These are phyloP conservation scores for Acanthamoeba royreba DNA, from an alignment of 208 protist species.

Conservation along the genomic window DNA sequence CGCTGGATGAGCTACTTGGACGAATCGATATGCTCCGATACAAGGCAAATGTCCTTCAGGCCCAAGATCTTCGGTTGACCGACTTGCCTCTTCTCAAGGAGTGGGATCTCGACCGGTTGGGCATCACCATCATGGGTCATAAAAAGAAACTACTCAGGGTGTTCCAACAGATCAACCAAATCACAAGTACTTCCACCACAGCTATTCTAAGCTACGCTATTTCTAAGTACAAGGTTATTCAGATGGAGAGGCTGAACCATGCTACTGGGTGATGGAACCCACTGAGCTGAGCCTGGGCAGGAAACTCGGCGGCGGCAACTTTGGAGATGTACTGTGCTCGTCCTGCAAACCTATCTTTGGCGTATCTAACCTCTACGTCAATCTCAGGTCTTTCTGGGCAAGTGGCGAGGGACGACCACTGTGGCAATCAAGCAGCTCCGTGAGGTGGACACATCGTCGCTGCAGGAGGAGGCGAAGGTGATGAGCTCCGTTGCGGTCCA, in stretches of 20 bases:
- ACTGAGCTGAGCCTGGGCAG: not conserved
- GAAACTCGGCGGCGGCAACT: not conserved
- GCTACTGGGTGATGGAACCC: not conserved
- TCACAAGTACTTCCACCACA: not conserved
- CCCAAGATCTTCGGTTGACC: not conserved
- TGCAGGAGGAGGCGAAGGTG: not conserved
- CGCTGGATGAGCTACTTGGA: not conserved
- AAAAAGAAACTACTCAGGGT: not conserved
- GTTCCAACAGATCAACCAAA: not conserved
- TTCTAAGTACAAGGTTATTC: not conserved
- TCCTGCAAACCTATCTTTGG: not conserved
- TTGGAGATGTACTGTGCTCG: not conserved
- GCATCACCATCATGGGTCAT: not conserved
- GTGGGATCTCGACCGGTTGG: not conserved
- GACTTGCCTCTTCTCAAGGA: not conserved
- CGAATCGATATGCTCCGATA: not conserved
- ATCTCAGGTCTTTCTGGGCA: not conserved
- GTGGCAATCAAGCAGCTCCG: not conserved
- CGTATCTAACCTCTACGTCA: not conserved
- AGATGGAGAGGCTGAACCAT: not conserved
- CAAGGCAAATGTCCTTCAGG: not conserved
- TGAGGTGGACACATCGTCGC: not conserved
- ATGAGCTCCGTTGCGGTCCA: not conserved
- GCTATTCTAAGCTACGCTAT: not conserved
- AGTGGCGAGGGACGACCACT: not conserved